These are phyloP conservation scores for Sporothrix pallida DNA, from an alignment of 2,329 filamentous ascomycete genomes.

Conservation along the genomic window DNA sequence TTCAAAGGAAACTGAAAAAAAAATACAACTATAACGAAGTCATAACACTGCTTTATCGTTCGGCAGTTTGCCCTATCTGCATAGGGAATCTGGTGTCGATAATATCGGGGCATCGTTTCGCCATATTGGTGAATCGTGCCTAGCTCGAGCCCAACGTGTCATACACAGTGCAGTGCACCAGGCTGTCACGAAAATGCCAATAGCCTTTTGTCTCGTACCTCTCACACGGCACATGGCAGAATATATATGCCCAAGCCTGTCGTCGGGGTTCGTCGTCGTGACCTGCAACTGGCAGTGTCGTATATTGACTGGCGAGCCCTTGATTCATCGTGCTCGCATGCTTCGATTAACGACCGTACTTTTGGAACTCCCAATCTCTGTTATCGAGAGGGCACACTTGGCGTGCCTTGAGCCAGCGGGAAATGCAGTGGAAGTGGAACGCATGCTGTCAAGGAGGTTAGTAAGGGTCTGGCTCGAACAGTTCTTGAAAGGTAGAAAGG, in stretches of 20 bases:
- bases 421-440: conserved; percentile 99
- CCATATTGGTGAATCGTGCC: no score
- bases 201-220: no score
- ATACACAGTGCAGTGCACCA: no score
- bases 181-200: no score
- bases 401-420: conserved; percentile 97
- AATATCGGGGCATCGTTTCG: no score
- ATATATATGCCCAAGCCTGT: no score
- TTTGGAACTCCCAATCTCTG: conserved; percentile 99
- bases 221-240: no score
- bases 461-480: not conserved
- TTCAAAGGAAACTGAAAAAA: conserved; percentile 6
- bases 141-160: no score
- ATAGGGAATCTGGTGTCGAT: no score
- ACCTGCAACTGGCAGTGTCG: no score
- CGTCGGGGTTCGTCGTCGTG: no score
- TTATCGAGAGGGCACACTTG: conserved; percentile 98
- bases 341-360: conserved; percentile 73
- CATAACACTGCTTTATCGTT: not conserved
- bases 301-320: no score
- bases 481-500: conserved; percentile 37
- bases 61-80: not conserved
- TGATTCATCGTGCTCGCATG: not conserved
- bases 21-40: conserved; percentile 6
- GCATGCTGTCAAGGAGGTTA: conserved; percentile 71